Evolutionary conservation across 2,329 filamentous ascomycete genomes (phyloP), one percentile per base, ranked within the genome.

Genomic region (Cordyceps militaris): DNA sequence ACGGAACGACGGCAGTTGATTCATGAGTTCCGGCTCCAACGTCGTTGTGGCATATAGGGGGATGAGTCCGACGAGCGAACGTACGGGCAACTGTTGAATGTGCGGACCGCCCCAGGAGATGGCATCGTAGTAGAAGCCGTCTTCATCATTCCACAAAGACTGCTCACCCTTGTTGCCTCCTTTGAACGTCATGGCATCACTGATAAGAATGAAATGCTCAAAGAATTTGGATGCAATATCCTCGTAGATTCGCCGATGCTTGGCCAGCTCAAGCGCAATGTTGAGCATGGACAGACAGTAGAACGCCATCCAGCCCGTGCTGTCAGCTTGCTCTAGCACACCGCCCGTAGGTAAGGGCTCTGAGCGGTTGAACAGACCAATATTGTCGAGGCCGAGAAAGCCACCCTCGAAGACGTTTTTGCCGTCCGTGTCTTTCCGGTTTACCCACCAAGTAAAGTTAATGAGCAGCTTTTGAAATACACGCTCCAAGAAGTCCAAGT

Each of bases 391-490:
- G 47, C 93, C 93, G 8, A 97, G 78, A 79, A 97, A 97, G 44
- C 93, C 93, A 64, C 93, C 94, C 69, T 97, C 94, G 64, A 97
- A 97, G 28, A 97, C 88, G 67, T 97, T 97, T 76, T 97, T 97
- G 66, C 91, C 93, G 10, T 96, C 90, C 11, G 82, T 81, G 66
- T 97, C 93, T 73, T 97, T 97, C 59, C 93, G 88, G 71, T 97
- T 97, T 21, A 97, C 93, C 93, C 93, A 97, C 94, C 94, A 97
- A 4, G 94, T 97, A 71, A 97, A 97, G 75, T 97, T 97, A 62
- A 97, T 79, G 24, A 97, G 78, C 60, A 97, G 74, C 72, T 97
- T 97, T 69, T 97, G 94, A 77, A 97, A 97, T 4, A 97, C 91
- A 21, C 93, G 84, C 76, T 97, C 93, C 10, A 97, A 80, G 73